phyloP scores from a whole-genome alignment of 2,329 filamentous ascomycete species.

The Ophiocordyceps camponoti-floridani region DNA sequence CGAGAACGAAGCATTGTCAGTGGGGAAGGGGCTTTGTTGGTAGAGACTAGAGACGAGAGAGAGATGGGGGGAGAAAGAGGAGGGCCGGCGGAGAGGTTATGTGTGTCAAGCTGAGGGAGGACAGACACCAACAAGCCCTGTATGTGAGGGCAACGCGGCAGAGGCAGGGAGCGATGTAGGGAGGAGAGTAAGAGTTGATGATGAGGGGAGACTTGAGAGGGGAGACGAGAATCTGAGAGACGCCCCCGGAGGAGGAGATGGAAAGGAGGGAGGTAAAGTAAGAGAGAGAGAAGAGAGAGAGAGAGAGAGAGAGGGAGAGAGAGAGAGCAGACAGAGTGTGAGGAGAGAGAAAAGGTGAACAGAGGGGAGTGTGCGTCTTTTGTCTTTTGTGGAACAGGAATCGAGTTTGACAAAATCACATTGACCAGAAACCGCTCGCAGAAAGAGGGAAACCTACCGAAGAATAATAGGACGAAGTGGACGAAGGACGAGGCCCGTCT shows the following conservation, averaged over 20 bases:
- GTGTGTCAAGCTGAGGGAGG: neutral
- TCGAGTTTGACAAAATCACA: no score
- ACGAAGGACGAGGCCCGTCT: constrained; percentile 8
- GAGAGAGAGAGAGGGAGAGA: neutral
- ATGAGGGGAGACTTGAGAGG: no score
- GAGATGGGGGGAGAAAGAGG: neutral
- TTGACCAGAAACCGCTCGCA: no score
- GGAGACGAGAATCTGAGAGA: no score
- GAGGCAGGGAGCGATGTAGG: no score
- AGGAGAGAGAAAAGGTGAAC: neutral
- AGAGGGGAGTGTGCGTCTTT: no score
- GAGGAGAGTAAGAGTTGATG: no score
- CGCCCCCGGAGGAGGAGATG: no score
- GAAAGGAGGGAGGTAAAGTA: no score
- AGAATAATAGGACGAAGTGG: constrained; percentile 12
- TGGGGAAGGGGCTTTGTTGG: neutral
- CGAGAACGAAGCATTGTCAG: constrained; percentile 1
- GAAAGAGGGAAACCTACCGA: constrained; percentile 14
- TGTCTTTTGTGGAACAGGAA: neutral
- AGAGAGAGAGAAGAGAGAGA: no score
- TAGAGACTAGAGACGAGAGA: neutral
- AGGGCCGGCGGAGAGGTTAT: neutral
- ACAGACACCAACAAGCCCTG: no score
- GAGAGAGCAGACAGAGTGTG: neutral
- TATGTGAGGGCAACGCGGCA: no score